Evolutionary conservation across 2,329 filamentous ascomycete species (phyloP).

Genomic region (Elsinoe australis): DNA sequence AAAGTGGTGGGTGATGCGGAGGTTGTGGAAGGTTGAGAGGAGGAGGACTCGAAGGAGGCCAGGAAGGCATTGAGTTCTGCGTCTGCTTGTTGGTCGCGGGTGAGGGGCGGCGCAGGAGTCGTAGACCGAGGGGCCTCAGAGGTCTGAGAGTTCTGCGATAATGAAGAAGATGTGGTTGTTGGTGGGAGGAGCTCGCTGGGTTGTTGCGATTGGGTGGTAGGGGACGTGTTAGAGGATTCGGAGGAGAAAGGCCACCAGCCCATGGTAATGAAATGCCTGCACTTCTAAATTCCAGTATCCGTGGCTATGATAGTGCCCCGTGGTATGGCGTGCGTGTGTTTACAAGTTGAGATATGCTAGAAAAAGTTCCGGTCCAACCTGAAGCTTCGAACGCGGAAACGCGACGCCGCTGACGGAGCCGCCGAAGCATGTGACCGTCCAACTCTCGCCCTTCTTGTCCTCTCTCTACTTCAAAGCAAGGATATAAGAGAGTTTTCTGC

Average conservation of each 20-base stretch:
- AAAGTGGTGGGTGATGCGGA: slow-evolving; percentile 14
- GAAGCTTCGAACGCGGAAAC: slow-evolving; percentile 1
- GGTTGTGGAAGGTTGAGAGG: slow-evolving; percentile 20
- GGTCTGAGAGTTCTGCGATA: too few species aligned
- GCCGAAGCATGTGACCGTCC: slow-evolving; percentile 8
- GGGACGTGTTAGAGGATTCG: slow-evolving; percentile 21
- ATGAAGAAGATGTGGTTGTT: slow-evolving; percentile 20
- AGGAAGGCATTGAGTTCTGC: slow-evolving; percentile 49
- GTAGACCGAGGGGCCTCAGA: too few species aligned
- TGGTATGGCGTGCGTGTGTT: not conserved
- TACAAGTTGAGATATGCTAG: too few species aligned
- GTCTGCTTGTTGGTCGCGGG: slow-evolving; percentile 44
- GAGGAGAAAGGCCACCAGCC: slow-evolving; percentile 26
- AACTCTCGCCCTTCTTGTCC: too few species aligned
- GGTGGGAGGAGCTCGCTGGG: slow-evolving; percentile 17
- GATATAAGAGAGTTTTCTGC: too few species aligned
- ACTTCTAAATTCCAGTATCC: not conserved
- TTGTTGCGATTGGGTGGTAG: slow-evolving; percentile 12
- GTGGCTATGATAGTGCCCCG: not conserved
- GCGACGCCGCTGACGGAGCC: slow-evolving; percentile 7
- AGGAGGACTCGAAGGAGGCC: slow-evolving; percentile 38
- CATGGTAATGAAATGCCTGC: slow-evolving; percentile 17
- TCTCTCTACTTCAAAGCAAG: too few species aligned
- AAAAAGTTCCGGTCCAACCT: not conserved
- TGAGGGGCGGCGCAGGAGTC: slow-evolving; percentile 21